Evolutionary conservation across 176 grass and related monocot genomes (phyloP), one percentile per base, ranked within the genome.

Genomic region (Triticum turgidum): DNA sequence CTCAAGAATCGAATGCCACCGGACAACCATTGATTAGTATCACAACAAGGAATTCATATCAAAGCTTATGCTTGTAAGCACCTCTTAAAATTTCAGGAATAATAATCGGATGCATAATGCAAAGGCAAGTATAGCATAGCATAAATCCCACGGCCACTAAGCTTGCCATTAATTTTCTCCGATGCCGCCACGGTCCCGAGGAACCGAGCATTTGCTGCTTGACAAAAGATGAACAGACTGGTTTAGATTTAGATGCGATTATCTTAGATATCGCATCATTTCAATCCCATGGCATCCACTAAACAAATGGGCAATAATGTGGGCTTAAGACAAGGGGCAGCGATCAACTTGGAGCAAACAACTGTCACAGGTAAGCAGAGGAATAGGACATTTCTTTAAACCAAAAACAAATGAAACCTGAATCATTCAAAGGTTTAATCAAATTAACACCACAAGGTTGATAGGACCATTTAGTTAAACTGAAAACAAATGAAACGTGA

Each of bases 91-190:
- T 76, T 80, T 70, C 42, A 76, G 17, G 89, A 88, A 91, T 70
- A 87, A 69, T 70, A 69, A 63, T 71, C 59, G 22, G 76, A 74
- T 84, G 69, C 34, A 79, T n/a, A 79, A 81, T 77, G 85, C 85
- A 85, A 88, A 91, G 85, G 67, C 7, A 67, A 18, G 59, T 4
- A 88, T 76, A 20, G 61, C 15, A 88, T 76, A 20, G 61, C 15
- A 88, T 77, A 69, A 8, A 91, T 91, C 75, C 85, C 18, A 29
- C 33, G 15, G 34, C 70, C 86, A 91, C 89, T 64, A 77, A 91
- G 21, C 58, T 49, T 22, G 9, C 33, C 71, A 49, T 27, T 49
- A 42, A 12, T 74, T 74, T 62, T 29, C 80, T 91, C 68, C 63
- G 65, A 84, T 69, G 73, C 81, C 47, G 15, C 81, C 76, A 84